Evolutionary conservation across 257 asterid species (phyloP).

Genomic region (Osmanthus fragrans): DNA sequence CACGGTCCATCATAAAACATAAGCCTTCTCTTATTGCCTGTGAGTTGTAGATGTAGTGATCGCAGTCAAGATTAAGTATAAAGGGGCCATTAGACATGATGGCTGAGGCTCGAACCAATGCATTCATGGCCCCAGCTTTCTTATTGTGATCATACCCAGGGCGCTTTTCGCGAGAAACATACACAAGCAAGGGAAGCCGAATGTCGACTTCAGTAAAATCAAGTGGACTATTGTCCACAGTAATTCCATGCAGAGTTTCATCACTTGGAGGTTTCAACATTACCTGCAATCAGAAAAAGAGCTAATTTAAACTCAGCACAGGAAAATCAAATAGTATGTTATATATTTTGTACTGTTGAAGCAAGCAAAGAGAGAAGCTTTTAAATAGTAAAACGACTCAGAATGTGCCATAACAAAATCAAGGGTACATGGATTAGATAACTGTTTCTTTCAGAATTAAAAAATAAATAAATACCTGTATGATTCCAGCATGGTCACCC

Average conservation of each 20-base stretch:
- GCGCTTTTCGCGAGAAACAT: conserved; percentile 85
- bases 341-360: neutral
- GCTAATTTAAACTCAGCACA: neutral
- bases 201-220: conserved; percentile 74
- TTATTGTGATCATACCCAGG: conserved; percentile 93
- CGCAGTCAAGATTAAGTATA: conserved; percentile 85
- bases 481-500: conserved; percentile 91
- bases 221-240: conserved; percentile 48
- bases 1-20: conserved; percentile 91
- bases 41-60: conserved; percentile 86
- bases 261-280: conserved; percentile 95
- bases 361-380: neutral
- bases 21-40: conserved; percentile 79
- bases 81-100: conserved; percentile 94
- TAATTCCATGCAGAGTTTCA: conserved; percentile 55
- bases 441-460: neutral
- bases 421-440: neutral
- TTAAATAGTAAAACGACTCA: neutral
- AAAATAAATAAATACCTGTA: conserved; percentile 53
- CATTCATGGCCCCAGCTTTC: conserved; percentile 96
- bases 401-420: neutral
- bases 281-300: conserved; percentile 49
- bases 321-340: neutral
- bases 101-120: conserved; percentile 85
- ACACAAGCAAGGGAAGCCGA: conserved; percentile 84